phyloP scores from a whole-genome alignment of 768 basidiomycete species.

The Collybiopsis confluens region DNA sequence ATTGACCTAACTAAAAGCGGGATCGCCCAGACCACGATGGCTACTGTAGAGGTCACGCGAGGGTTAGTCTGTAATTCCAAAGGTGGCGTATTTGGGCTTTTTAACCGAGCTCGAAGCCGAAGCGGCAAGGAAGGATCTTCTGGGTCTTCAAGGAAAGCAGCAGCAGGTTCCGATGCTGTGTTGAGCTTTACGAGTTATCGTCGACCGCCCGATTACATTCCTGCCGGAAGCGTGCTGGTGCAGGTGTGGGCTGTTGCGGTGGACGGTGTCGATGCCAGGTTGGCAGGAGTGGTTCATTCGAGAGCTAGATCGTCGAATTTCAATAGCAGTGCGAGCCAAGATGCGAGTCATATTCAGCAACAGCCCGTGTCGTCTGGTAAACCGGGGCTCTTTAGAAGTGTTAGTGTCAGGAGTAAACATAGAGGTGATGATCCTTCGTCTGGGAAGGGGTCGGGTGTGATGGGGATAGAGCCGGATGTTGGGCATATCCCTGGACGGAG shows the following conservation, averaged over 20 bases:
- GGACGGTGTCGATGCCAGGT: conserved; percentile 66
- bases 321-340: not conserved
- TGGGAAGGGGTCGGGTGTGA: conserved; percentile 15
- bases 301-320: not conserved
- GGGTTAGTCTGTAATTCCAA: conserved; percentile 33
- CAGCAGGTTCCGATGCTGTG: conserved; percentile 20
- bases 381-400: conserved; percentile 7
- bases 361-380: not conserved
- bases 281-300: conserved; percentile 44
- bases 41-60: conserved; percentile 72
- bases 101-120: not conserved
- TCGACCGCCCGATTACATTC: conserved; percentile 69
- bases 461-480: conserved; percentile 29
- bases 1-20: conserved; percentile 75
- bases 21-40: conserved; percentile 85
- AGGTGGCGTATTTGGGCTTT: conserved; percentile 1
- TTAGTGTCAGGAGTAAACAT: conserved; percentile 3
- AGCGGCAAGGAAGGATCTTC: not conserved
- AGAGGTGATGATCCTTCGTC: conserved; percentile 6
- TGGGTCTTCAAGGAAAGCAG: conserved; percentile 5
- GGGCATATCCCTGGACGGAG: conserved; percentile 86
- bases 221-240: conserved; percentile 66
- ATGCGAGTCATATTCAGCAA: not conserved
- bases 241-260: conserved; percentile 90
- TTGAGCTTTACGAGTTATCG: conserved; percentile 71